Evolutionary conservation across 2,329 filamentous ascomycete species (phyloP).

Genomic region (Aspergillus sp.): DNA sequence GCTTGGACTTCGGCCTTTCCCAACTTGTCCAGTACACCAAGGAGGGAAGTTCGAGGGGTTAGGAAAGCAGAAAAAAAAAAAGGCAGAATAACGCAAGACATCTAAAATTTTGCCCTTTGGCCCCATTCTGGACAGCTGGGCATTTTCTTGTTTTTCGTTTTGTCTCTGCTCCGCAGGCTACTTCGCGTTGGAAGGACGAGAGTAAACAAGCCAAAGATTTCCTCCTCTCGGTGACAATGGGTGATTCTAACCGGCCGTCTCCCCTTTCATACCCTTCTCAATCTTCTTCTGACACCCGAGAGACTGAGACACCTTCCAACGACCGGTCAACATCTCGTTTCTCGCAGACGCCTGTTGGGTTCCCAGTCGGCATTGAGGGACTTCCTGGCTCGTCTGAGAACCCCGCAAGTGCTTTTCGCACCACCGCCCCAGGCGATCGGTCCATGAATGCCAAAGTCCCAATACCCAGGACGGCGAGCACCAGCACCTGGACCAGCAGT

Average conservation of each 20-base stretch:
- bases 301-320: constrained; percentile 8
- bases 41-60: background rate
- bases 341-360: constrained; percentile 10
- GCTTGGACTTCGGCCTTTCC: background rate
- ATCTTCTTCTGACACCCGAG: constrained; percentile 10
- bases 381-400: constrained; percentile 8
- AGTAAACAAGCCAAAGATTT: constrained; percentile 5
- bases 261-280: constrained; percentile 10
- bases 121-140: background rate
- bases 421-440: constrained; percentile 9
- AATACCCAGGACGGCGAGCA: constrained; percentile 20
- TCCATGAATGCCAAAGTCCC: constrained; percentile 22
- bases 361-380: constrained; percentile 10
- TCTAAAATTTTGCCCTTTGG: background rate
- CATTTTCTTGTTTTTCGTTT: background rate
- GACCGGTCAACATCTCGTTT: constrained; percentile 13
- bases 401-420: constrained; percentile 5
- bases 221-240: constrained; percentile 11
- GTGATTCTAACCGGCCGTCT: constrained; percentile 13
- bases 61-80: background rate
- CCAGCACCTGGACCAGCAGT: constrained; percentile 16
- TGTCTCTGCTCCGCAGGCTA: background rate
- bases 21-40: background rate
- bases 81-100: background rate
- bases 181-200: constrained; percentile 5